Evolutionary conservation across 2,329 filamentous ascomycete species (phyloP), one percentile per base, ranked within the genome.

Genomic region (Lasiodiplodia hormozganensis): DNA sequence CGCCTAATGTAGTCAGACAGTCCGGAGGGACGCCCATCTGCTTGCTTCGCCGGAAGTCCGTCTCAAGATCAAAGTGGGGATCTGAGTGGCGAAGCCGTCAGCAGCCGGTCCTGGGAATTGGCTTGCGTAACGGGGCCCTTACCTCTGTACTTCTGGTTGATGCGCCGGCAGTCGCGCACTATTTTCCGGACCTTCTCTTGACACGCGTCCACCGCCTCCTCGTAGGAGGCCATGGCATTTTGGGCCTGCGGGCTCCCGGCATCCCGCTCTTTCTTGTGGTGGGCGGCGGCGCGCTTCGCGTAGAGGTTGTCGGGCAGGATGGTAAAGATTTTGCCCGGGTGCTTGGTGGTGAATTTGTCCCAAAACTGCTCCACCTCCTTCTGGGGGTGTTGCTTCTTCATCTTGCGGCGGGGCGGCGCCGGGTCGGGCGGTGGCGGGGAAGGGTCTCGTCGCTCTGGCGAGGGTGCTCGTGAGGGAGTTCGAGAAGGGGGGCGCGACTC

Each of bases 21-120:
- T 88, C 82, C 58, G 76, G 74, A 34, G 74, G 78, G 52, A 70
- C 76, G 5, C 79, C 76, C 14, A 74, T 65, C 76, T 78, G 49
- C 70, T 72, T 18, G 67, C 67, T 76, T 89, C 88, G 68, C 38
- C 58, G 51, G 62, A 92, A 80, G 74, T 93, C 90, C n/a, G 86
- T 81, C 75, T 94, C 92, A 65, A 96, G 88, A 74, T 96, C 91
- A 74, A 96, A 96, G 75, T 95, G 89, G 21, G 89, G 87, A 75
- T 96, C 93, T 64, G 60, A 25, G 60, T 64, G 60, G 60, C 60
- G 14, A 64, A 34, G 12, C 12, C 38, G 31, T 64, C 18, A 64
- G 47, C 43, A 38, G 8, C 28, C n/a, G 25, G 12, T 4, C 21
- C 6, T 14, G 31, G 31, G 31, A 49, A 21, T 12, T 31, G 34